Evolutionary conservation across 306 rosid genomes (phyloP), one percentile per base, ranked within the genome.

Genomic region (Castanea mollissima): DNA sequence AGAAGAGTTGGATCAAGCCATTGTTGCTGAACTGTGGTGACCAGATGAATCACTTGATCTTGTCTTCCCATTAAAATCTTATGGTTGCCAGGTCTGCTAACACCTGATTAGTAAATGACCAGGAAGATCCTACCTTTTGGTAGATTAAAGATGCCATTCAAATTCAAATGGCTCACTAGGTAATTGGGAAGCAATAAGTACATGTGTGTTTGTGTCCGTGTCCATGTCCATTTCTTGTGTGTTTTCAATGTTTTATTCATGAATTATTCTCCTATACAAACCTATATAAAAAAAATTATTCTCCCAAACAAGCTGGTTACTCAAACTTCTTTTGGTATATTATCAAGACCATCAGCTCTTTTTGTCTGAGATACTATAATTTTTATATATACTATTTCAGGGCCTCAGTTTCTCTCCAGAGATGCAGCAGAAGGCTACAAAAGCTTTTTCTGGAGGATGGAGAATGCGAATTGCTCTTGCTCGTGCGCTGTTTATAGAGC

Each of bases 391-490:
- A 72, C 56, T 41, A 18, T 79, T 80, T 68, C 91, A 95, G 99
- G 99, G 99, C 81, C 86, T 95, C 75, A 95, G 99, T 87, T 95
- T 95, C 89, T 29, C 98, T 69, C 74, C 94, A 34, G 99, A 95
- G 77, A 95, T 95, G 99, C 98, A 93, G 85, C 86, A 75, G 84
- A 90, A 82, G 72, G 86, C 99, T 59, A 95, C 99, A 44, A 95
- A 95, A 85, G 76, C 96, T 5, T 95, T 95, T 85, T 95, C 99
- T 78, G 99, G 99, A 79, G 99, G 99, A 77, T 95, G 99, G 99
- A 81, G 98, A 85, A 95, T 95, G 99, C 90, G 99, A 60, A 95
- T 95, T 86, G 99, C 99, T 73, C 98, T 95, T 83, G 99, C 99
- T 18, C 96, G 99, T 83, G 98, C 99, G 64, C 82, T 95, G 76